Base-by-base conservation (phyloP, 2,329 filamentous ascomycete species). In the Pseudopithomyces maydicus region DNA sequence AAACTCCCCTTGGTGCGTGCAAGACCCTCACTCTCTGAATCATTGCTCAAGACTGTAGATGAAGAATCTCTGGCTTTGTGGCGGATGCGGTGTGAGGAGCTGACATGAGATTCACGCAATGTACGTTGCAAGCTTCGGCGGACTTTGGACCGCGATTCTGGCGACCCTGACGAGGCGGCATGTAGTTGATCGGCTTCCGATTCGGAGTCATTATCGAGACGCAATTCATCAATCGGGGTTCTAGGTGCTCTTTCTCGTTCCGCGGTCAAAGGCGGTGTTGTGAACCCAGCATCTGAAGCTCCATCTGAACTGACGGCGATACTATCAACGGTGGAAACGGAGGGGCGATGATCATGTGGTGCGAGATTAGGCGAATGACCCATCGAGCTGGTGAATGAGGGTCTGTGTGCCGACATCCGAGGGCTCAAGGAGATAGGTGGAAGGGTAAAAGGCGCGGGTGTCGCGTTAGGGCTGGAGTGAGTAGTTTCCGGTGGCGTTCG, bases 101-200 rank as follows among this genome's bases (percentile, higher is more conserved):
- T 57, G 81, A 89, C 67, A 81, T 90, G 78, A 14, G 89, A 85
- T 67, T 98, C 94, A 62, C 95, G 87, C 56, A 98, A 84, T 12
- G 93, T 97, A 55, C 92, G 90, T 67, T 97, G 94, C 14, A 98
- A 80, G 73, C 92, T 97, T 59, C 92, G 88, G 22, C 94, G 88
- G 49, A 93, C 88, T 71, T 89, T 92, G 55, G 82, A 88, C 61
- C 81, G 83, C 42, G 89, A 87, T 43, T 80, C 76, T 50, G 74
- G 75, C n/a, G 73, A 76, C 12, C 74, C 75, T n/a, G 72, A 61
- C 17, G 68, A 44, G 36, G 66, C 59, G 43, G 67, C 66, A 49
- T 64, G 63, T 7, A 57, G 56, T 17, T 66, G 67, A 42, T 75
- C 72, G 29, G 53, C 52, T 32, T 76, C 74, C 6, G 71, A 69